A percentile compares a stretch with the other conserved stretches of the same genome.
Conservation (phyloP, 1,284 basidiomycete genomes). For the Stereum hirsutum region DNA sequence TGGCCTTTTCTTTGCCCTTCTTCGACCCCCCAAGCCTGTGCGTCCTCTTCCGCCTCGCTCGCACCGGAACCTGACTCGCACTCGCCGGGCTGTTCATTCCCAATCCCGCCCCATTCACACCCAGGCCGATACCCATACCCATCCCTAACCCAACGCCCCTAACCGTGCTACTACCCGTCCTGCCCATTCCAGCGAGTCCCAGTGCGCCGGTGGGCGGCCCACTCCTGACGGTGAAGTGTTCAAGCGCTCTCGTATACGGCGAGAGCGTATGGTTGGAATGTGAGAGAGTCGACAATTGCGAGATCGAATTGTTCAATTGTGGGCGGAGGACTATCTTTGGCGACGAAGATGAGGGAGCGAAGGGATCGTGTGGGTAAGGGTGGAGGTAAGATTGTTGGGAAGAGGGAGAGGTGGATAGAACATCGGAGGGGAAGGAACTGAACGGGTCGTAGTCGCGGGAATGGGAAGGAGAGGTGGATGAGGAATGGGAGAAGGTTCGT, state of each 20-base stretch:
- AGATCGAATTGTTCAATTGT: conserved; percentile 62
- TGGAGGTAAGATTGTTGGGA: conserved; percentile 10
- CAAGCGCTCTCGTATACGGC: conserved; percentile 80
- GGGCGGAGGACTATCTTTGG: conserved; percentile 66
- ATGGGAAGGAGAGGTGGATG: conserved; percentile 13
- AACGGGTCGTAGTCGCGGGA: too few relatives aligned
- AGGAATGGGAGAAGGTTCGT: conserved; percentile 37
- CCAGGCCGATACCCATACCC: too few relatives aligned
- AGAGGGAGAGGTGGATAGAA: not conserved
- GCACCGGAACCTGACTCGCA: conserved; percentile 41
- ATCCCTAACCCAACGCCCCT: too few relatives aligned
- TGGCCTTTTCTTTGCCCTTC: conserved; percentile 5
- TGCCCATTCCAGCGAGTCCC: too few relatives aligned
- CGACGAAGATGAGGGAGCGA: conserved; percentile 21
- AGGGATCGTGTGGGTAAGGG: conserved; percentile 23
- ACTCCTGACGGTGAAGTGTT: conserved; percentile 86
- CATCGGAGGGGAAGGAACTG: too few relatives aligned
- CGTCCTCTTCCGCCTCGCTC: conserved; percentile 71
- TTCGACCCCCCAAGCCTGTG: conserved; percentile 53
- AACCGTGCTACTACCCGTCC: too few relatives aligned
- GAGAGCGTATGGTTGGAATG: conserved; percentile 86
- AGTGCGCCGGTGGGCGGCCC: conserved; percentile 35
- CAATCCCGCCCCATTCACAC: too few relatives aligned
- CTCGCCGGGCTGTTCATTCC: conserved; percentile 19
- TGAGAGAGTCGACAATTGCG: conserved; percentile 76